A percentile compares a stretch with the other conserved stretches of the same genome.
Conservation (phyloP, 2,329 filamentous ascomycete genomes). For the Monilinia laxa region DNA sequence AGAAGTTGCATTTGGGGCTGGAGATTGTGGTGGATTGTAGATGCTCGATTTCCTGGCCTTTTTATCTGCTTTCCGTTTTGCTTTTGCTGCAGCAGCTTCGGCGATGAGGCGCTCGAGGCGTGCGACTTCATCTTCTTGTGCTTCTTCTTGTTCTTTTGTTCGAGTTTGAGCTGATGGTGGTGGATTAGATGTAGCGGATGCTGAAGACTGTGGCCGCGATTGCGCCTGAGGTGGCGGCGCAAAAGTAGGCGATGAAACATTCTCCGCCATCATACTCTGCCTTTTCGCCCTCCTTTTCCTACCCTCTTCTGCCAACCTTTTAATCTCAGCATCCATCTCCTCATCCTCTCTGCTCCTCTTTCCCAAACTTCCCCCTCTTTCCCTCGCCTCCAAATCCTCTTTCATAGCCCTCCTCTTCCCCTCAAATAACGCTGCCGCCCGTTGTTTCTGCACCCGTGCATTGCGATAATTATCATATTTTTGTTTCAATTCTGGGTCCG, state of each 20-base stretch:
- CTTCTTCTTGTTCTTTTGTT: slow-evolving; percentile 26
- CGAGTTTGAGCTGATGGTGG: not conserved
- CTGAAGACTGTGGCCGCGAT: not conserved
- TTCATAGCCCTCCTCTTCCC: slow-evolving; percentile 73
- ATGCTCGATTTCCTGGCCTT: slow-evolving; percentile 43
- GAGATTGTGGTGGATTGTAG: slow-evolving; percentile 35
- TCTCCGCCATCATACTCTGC: slow-evolving; percentile 43
- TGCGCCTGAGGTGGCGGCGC: slow-evolving; percentile 27
- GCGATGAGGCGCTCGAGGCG: slow-evolving; percentile 47
- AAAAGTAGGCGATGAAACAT: slow-evolving; percentile 27
- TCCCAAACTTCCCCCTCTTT: slow-evolving; percentile 55
- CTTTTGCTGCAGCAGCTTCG: slow-evolving; percentile 45
- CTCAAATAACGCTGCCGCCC: slow-evolving; percentile 72
- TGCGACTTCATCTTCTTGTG: slow-evolving; percentile 46
- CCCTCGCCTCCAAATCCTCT: slow-evolving; percentile 80
- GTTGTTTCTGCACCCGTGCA: slow-evolving; percentile 66
- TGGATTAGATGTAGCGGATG: not conserved
- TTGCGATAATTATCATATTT: slow-evolving; percentile 77
- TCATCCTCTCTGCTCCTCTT: slow-evolving; percentile 56
- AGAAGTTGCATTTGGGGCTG: slow-evolving; percentile 24
- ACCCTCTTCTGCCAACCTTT: slow-evolving; percentile 53
- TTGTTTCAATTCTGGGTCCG: slow-evolving; percentile 66
- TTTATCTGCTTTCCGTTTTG: slow-evolving; percentile 40
- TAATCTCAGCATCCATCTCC: slow-evolving; percentile 53
- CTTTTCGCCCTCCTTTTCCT: slow-evolving; percentile 51